Evolutionary conservation across 805 yeast species (phyloP).

Genomic region (Debaryomyces hansenii): DNA sequence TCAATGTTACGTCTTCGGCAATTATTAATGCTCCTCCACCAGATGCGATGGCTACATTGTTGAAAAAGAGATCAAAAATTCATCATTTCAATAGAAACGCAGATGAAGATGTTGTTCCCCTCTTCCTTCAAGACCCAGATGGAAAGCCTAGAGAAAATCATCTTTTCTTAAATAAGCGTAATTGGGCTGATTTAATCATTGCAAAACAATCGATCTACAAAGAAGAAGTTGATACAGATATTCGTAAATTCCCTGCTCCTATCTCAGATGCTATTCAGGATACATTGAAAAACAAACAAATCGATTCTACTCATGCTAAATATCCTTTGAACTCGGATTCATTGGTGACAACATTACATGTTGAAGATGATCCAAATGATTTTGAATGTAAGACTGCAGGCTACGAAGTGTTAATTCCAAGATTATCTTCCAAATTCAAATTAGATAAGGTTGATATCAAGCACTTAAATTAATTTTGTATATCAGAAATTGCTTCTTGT

Average conservation of each 20-base stretch:
- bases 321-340: constrained; percentile 60
- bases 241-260: constrained; percentile 45
- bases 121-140: constrained; percentile 62
- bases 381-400: constrained; percentile 53
- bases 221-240: constrained; percentile 16
- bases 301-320: constrained; percentile 35
- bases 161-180: constrained; percentile 63
- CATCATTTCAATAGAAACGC: constrained; percentile 68
- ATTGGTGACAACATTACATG: constrained; percentile 68
- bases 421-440: constrained; percentile 35
- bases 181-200: constrained; percentile 70
- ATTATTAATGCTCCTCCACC: constrained; percentile 94
- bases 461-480: constrained; percentile 19
- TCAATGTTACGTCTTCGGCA: constrained; percentile 87
- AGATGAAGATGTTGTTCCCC: constrained; percentile 78
- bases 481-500: not conserved
- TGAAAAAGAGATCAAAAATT: constrained; percentile 63
- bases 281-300: constrained; percentile 9
- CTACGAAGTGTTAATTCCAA: constrained; percentile 74
- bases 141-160: constrained; percentile 48
- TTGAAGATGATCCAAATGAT: constrained; percentile 60
- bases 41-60: constrained; percentile 71
- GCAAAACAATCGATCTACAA: constrained; percentile 34
- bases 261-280: constrained; percentile 13
- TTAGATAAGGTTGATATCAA: constrained; percentile 33